Evolutionary conservation across 1,284 basidiomycete genomes (phyloP).

Genomic region (Taiwanofungus camphoratus): DNA sequence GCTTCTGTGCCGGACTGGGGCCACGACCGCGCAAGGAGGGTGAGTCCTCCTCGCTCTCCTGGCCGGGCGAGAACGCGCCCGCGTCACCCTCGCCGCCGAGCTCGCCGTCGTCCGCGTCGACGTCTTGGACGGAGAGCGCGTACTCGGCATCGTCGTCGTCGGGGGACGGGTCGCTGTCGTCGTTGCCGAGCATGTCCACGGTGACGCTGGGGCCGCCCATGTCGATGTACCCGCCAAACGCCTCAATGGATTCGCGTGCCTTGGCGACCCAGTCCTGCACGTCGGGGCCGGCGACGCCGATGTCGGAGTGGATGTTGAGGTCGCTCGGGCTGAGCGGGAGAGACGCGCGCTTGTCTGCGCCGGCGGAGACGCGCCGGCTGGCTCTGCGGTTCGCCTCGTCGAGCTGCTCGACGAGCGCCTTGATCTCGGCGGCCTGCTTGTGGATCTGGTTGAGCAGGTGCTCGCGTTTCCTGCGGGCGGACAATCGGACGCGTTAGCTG

Average conservation of each 20-base stretch:
- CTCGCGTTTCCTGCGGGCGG: slow-evolving; percentile 56
- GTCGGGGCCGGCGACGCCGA: slow-evolving; percentile 14
- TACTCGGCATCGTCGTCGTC: slow-evolving; percentile 11
- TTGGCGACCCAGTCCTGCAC: slow-evolving; percentile 70
- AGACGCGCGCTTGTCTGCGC: neutral
- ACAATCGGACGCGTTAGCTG: neutral
- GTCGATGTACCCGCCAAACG: slow-evolving; percentile 59
- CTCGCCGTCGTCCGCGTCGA: slow-evolving; percentile 17
- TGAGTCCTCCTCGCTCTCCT: neutral
- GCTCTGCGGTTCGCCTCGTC: slow-evolving; percentile 34
- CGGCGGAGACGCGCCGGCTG: slow-evolving; percentile 16
- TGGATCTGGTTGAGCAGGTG: slow-evolving; percentile 67
- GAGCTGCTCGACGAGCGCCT: slow-evolving; percentile 59
- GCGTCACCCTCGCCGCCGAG: slow-evolving; percentile 13
- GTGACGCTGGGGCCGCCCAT: slow-evolving; percentile 50
- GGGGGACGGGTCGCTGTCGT: too few species aligned
- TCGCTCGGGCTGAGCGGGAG: neutral
- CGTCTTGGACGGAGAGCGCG: slow-evolving; percentile 9
- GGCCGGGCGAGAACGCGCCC: neutral
- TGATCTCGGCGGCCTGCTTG: slow-evolving; percentile 63
- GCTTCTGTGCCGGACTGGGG: slow-evolving; percentile 27
- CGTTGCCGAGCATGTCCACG: slow-evolving; percentile 41
- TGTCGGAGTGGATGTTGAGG: slow-evolving; percentile 5
- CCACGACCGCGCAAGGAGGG: slow-evolving; percentile 18
- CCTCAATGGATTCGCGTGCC: slow-evolving; percentile 58